Conservation (phyloP, 2,329 filamentous ascomycete species). For the Alternaria tenuissima region DNA sequence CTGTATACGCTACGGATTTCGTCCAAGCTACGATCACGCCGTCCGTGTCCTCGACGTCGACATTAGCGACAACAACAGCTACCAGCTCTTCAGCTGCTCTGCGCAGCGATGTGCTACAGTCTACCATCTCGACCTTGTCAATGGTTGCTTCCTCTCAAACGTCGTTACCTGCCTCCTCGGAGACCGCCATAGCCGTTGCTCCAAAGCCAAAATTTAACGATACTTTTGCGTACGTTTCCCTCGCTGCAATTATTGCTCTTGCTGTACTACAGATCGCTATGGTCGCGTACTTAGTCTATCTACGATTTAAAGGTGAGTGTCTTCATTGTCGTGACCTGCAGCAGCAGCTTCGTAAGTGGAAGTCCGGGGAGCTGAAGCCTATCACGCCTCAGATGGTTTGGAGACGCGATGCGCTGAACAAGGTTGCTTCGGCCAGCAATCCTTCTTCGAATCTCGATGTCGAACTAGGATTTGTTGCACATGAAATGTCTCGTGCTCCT, state of each 20-base stretch:
- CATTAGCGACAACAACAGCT: background rate
- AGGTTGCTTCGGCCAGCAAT: background rate
- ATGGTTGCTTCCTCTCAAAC: background rate
- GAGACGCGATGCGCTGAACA: conserved; percentile 5
- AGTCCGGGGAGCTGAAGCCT: conserved; percentile 16
- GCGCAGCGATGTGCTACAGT: background rate
- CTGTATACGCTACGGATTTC: conserved; percentile 3
- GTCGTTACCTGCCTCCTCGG: background rate
- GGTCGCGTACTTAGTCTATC: conserved; percentile 12
- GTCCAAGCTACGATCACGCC: background rate
- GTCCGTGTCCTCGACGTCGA: background rate
- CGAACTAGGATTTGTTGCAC: background rate
- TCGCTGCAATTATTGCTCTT: conserved; percentile 9
- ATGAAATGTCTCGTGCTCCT: background rate
- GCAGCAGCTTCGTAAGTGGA: conserved; percentile 16
- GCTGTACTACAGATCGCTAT: conserved; percentile 2
- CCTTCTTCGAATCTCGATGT: conserved; percentile 3
- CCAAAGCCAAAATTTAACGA: conserved; percentile 10
- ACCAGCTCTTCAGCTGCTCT: background rate
- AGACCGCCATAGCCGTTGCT: background rate
- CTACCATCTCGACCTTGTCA: background rate
- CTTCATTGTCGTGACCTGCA: conserved; percentile 8
- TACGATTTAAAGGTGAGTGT: conserved; percentile 17
- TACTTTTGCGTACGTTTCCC: conserved; percentile 3
- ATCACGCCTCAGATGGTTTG: conserved; percentile 17